These are phyloP conservation scores for Corylus americana DNA, from an alignment of 306 rosid genomes.

Conservation along the genomic window DNA sequence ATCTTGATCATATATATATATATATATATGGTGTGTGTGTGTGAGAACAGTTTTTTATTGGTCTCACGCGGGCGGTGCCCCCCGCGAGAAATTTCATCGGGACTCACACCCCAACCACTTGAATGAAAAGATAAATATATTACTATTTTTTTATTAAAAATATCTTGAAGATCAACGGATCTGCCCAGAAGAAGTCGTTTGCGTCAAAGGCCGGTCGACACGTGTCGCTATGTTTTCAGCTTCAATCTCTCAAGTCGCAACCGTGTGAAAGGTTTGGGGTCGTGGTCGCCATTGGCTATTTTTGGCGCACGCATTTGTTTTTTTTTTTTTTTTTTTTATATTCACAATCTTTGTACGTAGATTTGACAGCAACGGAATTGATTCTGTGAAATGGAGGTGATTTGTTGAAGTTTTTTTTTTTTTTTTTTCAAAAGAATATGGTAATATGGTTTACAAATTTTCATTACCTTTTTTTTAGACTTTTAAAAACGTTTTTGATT, in stretches of 20 bases:
- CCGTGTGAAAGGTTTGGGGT: background rate
- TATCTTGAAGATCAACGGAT: slow-evolving; percentile 36
- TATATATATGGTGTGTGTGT: too few relatives aligned
- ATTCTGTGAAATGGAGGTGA: too few relatives aligned
- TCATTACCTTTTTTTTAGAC: too few relatives aligned
- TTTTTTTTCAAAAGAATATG: too few relatives aligned
- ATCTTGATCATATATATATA: too few relatives aligned
- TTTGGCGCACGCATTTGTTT: background rate
- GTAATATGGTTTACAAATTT: too few relatives aligned
- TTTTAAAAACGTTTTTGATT: too few relatives aligned
- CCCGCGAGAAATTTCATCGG: slow-evolving; percentile 53
- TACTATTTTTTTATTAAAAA: slow-evolving; percentile 2
- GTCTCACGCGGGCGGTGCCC: slow-evolving; percentile 68
- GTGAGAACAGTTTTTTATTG: slow-evolving; percentile 5
- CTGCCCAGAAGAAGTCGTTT: slow-evolving; percentile 21
- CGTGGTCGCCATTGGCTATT: background rate
- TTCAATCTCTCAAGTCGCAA: background rate
- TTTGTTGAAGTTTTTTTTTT: too few relatives aligned
- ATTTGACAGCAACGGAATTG: too few relatives aligned
- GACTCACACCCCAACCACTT: slow-evolving; percentile 34
- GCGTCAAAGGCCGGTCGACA: slow-evolving; percentile 12
- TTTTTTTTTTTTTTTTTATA: background rate
- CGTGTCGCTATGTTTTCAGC: background rate
- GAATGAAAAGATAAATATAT: background rate
- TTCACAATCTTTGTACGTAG: too few relatives aligned